phyloP scores from a whole-genome alignment of 768 basidiomycete species.

The Auricularia cornea region DNA sequence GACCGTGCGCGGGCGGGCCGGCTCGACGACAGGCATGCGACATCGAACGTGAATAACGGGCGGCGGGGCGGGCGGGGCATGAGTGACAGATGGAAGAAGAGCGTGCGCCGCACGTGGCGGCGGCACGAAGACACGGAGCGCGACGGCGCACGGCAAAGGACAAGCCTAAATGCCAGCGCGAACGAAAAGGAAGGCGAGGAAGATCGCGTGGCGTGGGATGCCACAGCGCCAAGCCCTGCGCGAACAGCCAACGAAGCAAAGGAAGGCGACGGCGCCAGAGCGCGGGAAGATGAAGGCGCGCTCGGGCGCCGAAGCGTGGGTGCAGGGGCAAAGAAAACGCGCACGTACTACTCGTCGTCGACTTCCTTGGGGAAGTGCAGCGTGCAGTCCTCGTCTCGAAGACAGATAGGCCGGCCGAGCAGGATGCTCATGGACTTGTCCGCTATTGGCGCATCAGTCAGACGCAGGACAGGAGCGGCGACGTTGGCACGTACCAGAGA shows the following conservation, averaged over 20 bases:
- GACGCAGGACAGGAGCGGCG: too few relatives aligned
- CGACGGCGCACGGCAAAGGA: too few relatives aligned
- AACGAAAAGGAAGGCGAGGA: too few relatives aligned
- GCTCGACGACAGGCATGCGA: too few relatives aligned
- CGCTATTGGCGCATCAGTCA: constrained; percentile 42
- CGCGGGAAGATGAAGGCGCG: background rate
- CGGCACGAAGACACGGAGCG: too few relatives aligned
- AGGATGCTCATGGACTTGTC: constrained; percentile 88
- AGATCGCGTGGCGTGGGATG: too few relatives aligned
- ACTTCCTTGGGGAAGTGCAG: constrained; percentile 82
- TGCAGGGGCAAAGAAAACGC: constrained; percentile 14
- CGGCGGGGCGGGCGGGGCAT: too few relatives aligned
- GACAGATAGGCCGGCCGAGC: constrained; percentile 73
- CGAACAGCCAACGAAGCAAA: background rate
- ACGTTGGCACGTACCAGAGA: constrained; percentile 54
- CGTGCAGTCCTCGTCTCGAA: constrained; percentile 87
- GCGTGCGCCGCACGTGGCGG: too few relatives aligned
- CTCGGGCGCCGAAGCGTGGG: constrained; percentile 6
- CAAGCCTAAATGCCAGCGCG: too few relatives aligned
- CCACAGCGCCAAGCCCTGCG: constrained; percentile 10
- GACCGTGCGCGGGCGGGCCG: too few relatives aligned
- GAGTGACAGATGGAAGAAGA: too few relatives aligned
- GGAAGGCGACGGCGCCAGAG: background rate
- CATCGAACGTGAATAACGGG: too few relatives aligned
- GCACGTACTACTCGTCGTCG: constrained; percentile 80